Evolutionary conservation across 2,329 filamentous ascomycete genomes (phyloP).

Genomic region (Fusarium graminum): DNA sequence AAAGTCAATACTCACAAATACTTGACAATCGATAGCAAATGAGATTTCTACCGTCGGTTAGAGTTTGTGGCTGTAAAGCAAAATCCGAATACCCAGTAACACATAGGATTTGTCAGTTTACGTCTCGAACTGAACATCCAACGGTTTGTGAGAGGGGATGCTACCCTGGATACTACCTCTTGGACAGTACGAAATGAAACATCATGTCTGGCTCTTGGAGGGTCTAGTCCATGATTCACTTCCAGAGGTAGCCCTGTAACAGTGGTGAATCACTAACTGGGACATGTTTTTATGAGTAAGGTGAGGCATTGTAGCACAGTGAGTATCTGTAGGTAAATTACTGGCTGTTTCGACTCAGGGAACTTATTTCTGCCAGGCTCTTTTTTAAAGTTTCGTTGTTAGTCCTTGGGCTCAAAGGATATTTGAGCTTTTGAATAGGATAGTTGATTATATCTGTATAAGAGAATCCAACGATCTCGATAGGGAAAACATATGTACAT

Average conservation of each 20-base stretch:
- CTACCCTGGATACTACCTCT: constrained; percentile 1
- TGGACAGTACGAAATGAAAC: constrained; percentile 22
- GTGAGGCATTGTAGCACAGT: constrained; percentile 25
- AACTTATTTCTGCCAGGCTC: background rate
- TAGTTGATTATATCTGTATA: too few relatives aligned
- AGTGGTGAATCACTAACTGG: constrained; percentile 19
- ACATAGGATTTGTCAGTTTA: constrained; percentile 15
- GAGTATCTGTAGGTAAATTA: background rate
- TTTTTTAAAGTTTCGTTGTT: constrained; percentile 11
- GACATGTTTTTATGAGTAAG: constrained; percentile 3
- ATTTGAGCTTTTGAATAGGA: background rate
- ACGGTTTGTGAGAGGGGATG: background rate
- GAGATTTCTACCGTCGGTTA: constrained; percentile 3
- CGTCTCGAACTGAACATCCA: background rate
- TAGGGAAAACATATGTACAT: too few relatives aligned
- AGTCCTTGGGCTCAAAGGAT: background rate
- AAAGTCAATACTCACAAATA: background rate
- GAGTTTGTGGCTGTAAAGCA: constrained; percentile 16
- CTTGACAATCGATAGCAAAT: background rate
- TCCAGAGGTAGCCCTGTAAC: constrained; percentile 23
- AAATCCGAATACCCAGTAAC: constrained; percentile 24
- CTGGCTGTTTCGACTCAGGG: background rate
- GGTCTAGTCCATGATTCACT: constrained; percentile 3
- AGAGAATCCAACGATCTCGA: too few relatives aligned
- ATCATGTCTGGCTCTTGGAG: constrained; percentile 11